A percentile compares a stretch with the other conserved stretches of the same genome.
These are phyloP conservation scores for Rhizomucor miehei DNA, from an alignment of 371 early-diverging fungal genomes.

Conservation along the genomic window DNA sequence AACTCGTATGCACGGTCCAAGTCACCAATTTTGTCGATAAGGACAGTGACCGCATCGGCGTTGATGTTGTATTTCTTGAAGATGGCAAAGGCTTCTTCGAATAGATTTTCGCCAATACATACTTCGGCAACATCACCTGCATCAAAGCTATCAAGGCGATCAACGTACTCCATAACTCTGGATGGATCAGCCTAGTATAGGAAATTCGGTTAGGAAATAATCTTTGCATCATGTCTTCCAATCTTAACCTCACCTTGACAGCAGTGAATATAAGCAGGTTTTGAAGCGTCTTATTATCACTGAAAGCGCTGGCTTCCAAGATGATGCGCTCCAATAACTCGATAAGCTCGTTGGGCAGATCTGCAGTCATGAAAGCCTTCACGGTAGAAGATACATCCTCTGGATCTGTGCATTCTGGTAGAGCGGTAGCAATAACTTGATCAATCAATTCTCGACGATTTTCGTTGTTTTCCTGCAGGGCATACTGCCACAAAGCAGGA, in stretches of 20 bases:
- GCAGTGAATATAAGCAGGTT: constrained; percentile 97
- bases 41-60: constrained; percentile 82
- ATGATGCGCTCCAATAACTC: constrained; percentile 96
- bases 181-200: constrained; percentile 73
- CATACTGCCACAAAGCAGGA: constrained; percentile 81
- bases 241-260: constrained; percentile 59
- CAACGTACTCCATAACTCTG: constrained; percentile 93
- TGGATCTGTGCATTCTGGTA: constrained; percentile 93
- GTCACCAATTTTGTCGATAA: constrained; percentile 88
- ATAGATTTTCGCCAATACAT: constrained; percentile 83
- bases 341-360: constrained; percentile 92
- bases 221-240: background rate
- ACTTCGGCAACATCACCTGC: constrained; percentile 95
- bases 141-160: constrained; percentile 92
- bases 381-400: constrained; percentile 97
- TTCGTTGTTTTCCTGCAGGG: constrained; percentile 74
- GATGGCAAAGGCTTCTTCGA: constrained; percentile 95
- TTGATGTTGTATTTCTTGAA: constrained; percentile 91
- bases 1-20: constrained; percentile 95
- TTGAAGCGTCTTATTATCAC: constrained; percentile 94
- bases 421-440: constrained; percentile 86
- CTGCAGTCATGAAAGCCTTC: constrained; percentile 97
- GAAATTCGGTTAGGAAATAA: background rate
- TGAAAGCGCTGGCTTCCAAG: constrained; percentile 86
- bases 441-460: constrained; percentile 90